Evolutionary conservation across 176 grass and related monocot genomes (phyloP), one percentile per base, ranked within the genome.

Genomic region (Phoenix dactylifera): DNA sequence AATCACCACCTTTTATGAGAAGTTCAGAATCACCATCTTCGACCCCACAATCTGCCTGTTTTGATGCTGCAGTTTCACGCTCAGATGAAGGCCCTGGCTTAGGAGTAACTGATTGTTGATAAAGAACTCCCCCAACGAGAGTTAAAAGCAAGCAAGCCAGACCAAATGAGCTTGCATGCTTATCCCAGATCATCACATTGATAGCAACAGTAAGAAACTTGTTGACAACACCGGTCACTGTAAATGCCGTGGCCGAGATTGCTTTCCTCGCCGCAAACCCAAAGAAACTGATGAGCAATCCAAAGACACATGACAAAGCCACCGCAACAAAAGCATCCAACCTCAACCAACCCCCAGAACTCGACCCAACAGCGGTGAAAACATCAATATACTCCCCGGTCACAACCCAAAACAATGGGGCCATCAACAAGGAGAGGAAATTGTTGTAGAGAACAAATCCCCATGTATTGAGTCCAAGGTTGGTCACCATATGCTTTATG

Each of bases 241-340:
- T 68, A 68, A 68, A 68, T 57, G 65, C 65, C 35, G 65, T 68
- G 25, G 65, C 65, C n/a, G 65, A 68, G 18, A 68, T 56, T 68
- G 65, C 65, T 44, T 56, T 68, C 52, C 65, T 68, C 55, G 65
- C 65, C n/a, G 65, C 65, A 68, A 68, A 68, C 0, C 65, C 65
- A 68, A 68, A 68, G 65, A 68, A 68, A 39, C 65, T 68, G 51
- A 68, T 68, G 26, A 68, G 29, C 10, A 68, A 56, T 68, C 65
- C 65, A 16, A 68, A 68, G 48, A 68, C 12, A 56, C 65, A 68
- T 18, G 65, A 68, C 53, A 55, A 24, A 22, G 52, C 16, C 39
- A 68, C 65, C 16, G 65, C 65, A 15, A 44, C 17, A 68, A 68
- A 56, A 16, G 52, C 9, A 32, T 22, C 14, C 6, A 48, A 6